Base-by-base conservation (phyloP, 352 stramenopile genomes). In the Phytopythium oedochilum region DNA sequence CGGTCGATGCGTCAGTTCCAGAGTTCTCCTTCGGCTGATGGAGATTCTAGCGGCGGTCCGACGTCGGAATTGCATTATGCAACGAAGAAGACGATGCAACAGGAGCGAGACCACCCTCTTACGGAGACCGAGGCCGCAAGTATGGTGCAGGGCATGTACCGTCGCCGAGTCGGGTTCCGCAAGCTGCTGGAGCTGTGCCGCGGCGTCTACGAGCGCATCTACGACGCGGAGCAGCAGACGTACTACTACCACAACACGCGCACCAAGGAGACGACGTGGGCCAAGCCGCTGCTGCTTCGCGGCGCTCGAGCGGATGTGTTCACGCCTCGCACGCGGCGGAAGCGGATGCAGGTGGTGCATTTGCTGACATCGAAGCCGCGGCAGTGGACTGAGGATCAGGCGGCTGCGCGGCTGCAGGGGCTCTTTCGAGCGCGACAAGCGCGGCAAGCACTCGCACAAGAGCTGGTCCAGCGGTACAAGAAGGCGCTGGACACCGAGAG, bases 231-330 rank as follows among this genome's bases (percentile, higher is more conserved):
- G 0, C 57, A 70, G 43, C 59, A 70, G 4, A 32, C 57, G 28
- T 93, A 77, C 54, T 93, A 86, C 65, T 93, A 90, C 61, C 74
- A 91, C 68, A 93, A 90, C 66, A 93, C 78, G 3, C 70, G 75
- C 14, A 93, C 83, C 2, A 73, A 83, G 23, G 64, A 84, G 39
- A 77, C 76, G 18, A 72, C 72, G 32, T 93, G 83, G 83, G 75
- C 74, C 5, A 87, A 89, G 53, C 83, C 83, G 2, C 53, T 68
- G 26, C 23, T 89, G 32, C 56, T 92, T 17, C 71, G 73, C 4
- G 50, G 65, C 11, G 56, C 57, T 1, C 31, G 73, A 2, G 69
- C 60, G 2, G 74, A 88, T 23, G 71, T 86, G 23, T 75, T 75
- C 55, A 76, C 76, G 17, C 78, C 75, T 14, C 71, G 77, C 11